Evolutionary conservation across 2,329 filamentous ascomycete species (phyloP), one percentile per base, ranked within the genome.

Genomic region (Phaeosphaeria sp.): DNA sequence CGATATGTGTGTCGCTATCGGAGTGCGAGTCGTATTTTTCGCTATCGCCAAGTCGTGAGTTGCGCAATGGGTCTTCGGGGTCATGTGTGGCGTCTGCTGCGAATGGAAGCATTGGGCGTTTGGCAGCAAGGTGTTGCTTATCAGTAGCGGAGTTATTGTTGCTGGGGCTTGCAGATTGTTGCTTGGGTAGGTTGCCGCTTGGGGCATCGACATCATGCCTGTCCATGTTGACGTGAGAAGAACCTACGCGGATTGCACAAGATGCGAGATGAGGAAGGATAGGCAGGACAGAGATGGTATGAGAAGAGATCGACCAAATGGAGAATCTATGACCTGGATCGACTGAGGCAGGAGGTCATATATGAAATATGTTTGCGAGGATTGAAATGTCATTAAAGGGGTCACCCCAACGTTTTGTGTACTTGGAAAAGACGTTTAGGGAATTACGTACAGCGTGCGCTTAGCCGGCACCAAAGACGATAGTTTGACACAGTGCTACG

Each of bases 11-110:
- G 49, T 71, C 61, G 53, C 58, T 64, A 33, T 69, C 62, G 54
- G 62, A 66, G 22, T 55, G 54, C 36, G 59, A 58, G 43, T 65
- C 62, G 55, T 54, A 61, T 25, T 68, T 68, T 27, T 67, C 62
- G 25, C 55, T 53, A 17, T 61, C 50, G 39, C 36, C 43, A 18
- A 50, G 36, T 43, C 44, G 49, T 43, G 41, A 47, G n/a, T 60
- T 59, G 55, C 36, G 59, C 60, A 59, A 46, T 51, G 58, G 58
- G 48, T 63, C 53, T 58, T 69, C 59, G 2, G 63, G 63, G 18
- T 66, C 58, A 46, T 69, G 53, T 50, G 57, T 68, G 42, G 63
- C 54, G 51, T 67, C 63, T 62, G 62, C 64, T 62, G 58, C 63
- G 54, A 67, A 64, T 50, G 65, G 54, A 30, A 67, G 46, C 36